Percentiles rank a stretch among this genome's conserved stretches.
These are phyloP conservation scores for Puya raimondii DNA, from an alignment of 176 grass and related monocot genomes.

Conservation along the genomic window DNA sequence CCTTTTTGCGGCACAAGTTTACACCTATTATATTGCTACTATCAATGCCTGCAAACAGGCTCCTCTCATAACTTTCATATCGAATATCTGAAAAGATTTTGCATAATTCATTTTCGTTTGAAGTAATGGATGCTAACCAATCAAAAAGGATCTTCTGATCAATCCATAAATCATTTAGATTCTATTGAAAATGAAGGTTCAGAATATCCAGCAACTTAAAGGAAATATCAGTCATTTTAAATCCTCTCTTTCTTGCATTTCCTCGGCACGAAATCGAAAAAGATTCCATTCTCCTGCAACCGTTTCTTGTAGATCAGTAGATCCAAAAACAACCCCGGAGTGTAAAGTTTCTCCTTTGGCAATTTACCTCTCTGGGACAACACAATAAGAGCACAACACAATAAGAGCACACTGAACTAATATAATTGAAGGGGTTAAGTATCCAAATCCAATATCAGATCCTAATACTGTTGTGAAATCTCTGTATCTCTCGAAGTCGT, in stretches of 20 bases:
- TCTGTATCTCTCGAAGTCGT: constrained; percentile 44
- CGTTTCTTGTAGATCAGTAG: constrained; percentile 61
- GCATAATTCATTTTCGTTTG: too few species aligned
- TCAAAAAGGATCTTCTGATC: too few species aligned
- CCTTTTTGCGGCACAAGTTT: too few species aligned
- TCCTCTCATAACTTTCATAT: too few species aligned
- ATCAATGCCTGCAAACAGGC: too few species aligned
- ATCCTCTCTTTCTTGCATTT: neutral
- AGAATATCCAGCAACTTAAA: too few species aligned
- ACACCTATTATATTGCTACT: too few species aligned
- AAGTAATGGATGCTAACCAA: too few species aligned
- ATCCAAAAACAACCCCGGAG: constrained; percentile 50
- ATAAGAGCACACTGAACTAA: constrained; percentile 66
- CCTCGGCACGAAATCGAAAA: constrained; percentile 44
- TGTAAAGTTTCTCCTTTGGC: constrained; percentile 73
- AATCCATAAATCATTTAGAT: too few species aligned
- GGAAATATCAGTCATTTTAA: too few species aligned
- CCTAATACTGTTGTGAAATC: constrained; percentile 67
- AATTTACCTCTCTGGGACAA: constrained; percentile 50
- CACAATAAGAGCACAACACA: constrained; percentile 57
- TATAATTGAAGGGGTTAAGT: constrained; percentile 66
- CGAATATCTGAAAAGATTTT: too few species aligned
- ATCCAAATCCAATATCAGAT: constrained; percentile 72
- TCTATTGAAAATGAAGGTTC: too few species aligned
- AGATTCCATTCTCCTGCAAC: constrained; percentile 64